Evolutionary conservation across 2,329 filamentous ascomycete genomes (phyloP), one percentile per base, ranked within the genome.

Genomic region (Bipolaris bicolor): DNA sequence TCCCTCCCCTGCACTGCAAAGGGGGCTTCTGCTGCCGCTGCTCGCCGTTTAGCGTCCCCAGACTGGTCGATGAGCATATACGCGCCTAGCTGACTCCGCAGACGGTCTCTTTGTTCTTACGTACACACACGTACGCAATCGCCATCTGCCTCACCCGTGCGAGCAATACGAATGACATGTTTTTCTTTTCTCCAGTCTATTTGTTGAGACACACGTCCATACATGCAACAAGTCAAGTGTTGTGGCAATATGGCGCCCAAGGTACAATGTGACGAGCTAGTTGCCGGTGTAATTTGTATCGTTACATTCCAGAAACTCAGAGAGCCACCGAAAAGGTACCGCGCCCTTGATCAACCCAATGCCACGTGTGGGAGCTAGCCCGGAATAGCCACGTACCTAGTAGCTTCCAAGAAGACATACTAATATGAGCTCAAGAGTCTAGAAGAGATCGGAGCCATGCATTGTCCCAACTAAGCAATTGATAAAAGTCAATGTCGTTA

Each of bases 1-100:
- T 39, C 16, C 15, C 34, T 39, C 44, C 44, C 37, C 50, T 45
- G 55, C 50, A 31, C 22, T 39, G 29, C 33, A 44, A 44, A 54
- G 39, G 36, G 44, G 33, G 3, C 13, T 34, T 31, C 10, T 16
- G 15, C 41, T 51, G 18, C 16, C 44, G 10, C 13, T 39, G 18
- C 11, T 15, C 20, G 51, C 34, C n/a, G 29, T 56, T 13, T 16
- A 20, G 26, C 10, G 6, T 31, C 31, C 13, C 36, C 3, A 9
- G 2, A 13, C 18, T 15, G 18, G 20, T 15, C 24, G 15, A 24
- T 43, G 15, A 43, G 22, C 13, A 22, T 26, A 26, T 43, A 43
- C 22, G 40, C 22, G 20, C 39, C 5, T 41, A 24, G 18, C 39
- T 41, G 18, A 41, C 39, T 24, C 29, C 29, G 10, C 26, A 10